Percentiles rank a stretch among this genome's conserved stretches.
Evolutionary conservation across 257 asterid genomes (phyloP).

Genomic region (Plantago ovata): DNA sequence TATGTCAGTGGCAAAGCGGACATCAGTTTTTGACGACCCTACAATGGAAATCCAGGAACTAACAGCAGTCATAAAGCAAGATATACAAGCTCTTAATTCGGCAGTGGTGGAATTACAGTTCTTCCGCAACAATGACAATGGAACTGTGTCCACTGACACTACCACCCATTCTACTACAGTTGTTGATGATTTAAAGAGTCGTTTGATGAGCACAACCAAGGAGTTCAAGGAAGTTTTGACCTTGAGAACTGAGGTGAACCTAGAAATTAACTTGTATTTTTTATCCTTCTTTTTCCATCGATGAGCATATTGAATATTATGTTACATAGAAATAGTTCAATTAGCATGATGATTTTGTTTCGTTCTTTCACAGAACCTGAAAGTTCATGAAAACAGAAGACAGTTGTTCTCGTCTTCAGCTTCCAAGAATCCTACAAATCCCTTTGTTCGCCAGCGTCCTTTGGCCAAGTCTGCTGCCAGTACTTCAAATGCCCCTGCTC

Average conservation of each 20-base stretch:
- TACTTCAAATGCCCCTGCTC: conserved; percentile 53
- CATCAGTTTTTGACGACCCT: conserved; percentile 91
- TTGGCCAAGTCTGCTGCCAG: conserved; percentile 54
- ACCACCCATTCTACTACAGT: conserved; percentile 85
- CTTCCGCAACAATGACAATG: conserved; percentile 52
- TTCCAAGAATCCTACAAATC: conserved; percentile 65
- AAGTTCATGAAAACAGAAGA: conserved; percentile 81
- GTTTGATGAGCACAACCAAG: conserved; percentile 82
- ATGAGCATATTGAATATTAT: not conserved
- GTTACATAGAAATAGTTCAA: not conserved
- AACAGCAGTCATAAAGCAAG: conserved; percentile 91
- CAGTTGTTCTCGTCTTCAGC: conserved; percentile 69
- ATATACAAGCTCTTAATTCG: conserved; percentile 83
- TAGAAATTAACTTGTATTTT: conserved; percentile 11
- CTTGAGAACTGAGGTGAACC: conserved; percentile 85
- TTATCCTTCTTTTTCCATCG: conserved; percentile 4
- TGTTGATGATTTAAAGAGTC: conserved; percentile 88
- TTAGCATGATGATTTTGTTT: conserved; percentile 1
- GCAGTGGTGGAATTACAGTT: conserved; percentile 91
- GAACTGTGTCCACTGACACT: conserved; percentile 60
- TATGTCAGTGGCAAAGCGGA: conserved; percentile 83
- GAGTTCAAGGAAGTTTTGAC: conserved; percentile 96
- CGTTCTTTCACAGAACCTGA: conserved; percentile 58
- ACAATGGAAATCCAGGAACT: conserved; percentile 90
- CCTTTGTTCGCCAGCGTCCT: conserved; percentile 91